Evolutionary conservation across 179 eudicot species (phyloP).

Genomic region (Beta lomatogona): DNA sequence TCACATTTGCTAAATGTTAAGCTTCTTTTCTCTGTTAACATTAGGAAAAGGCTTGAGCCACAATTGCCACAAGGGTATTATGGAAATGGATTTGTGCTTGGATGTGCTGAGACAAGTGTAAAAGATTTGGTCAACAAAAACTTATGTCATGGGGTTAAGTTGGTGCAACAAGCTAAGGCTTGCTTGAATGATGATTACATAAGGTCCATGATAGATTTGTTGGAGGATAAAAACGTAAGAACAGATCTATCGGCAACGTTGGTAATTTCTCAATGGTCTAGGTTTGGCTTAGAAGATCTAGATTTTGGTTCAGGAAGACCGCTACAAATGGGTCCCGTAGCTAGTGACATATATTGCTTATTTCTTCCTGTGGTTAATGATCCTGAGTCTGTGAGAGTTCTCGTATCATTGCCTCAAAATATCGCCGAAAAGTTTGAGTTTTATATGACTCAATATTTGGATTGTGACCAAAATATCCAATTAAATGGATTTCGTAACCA

Average conservation of each 20-base stretch:
- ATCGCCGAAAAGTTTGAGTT: slow-evolving; percentile 56
- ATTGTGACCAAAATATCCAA: slow-evolving; percentile 33
- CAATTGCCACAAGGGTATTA: slow-evolving; percentile 66
- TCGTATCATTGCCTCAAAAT: slow-evolving; percentile 63
- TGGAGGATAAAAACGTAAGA: slow-evolving; percentile 61
- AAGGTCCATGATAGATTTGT: slow-evolving; percentile 55
- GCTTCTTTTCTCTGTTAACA: slow-evolving; percentile 72
- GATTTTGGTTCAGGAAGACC: slow-evolving; percentile 85
- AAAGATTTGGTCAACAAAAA: slow-evolving; percentile 51
- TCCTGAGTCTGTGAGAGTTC: slow-evolving; percentile 54
- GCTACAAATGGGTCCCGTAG: slow-evolving; percentile 73
- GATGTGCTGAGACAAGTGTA: slow-evolving; percentile 66
- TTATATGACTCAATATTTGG: slow-evolving; percentile 53
- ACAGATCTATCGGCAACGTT: slow-evolving; percentile 57
- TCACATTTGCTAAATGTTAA: slow-evolving; percentile 46
- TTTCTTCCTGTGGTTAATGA: slow-evolving; percentile 65
- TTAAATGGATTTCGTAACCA: slow-evolving; percentile 2
- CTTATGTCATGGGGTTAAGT: slow-evolving; percentile 48
- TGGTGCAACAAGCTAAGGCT: slow-evolving; percentile 76
- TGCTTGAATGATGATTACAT: slow-evolving; percentile 48
- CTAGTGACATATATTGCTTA: slow-evolving; percentile 81
- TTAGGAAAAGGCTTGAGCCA: slow-evolving; percentile 49
- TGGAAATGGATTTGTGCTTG: slow-evolving; percentile 81
- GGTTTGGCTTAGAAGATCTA: slow-evolving; percentile 66
- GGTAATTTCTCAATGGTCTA: slow-evolving; percentile 92